phyloP scores from a whole-genome alignment of 129 eudicot species.

The Gnaphalium uliginosum region DNA sequence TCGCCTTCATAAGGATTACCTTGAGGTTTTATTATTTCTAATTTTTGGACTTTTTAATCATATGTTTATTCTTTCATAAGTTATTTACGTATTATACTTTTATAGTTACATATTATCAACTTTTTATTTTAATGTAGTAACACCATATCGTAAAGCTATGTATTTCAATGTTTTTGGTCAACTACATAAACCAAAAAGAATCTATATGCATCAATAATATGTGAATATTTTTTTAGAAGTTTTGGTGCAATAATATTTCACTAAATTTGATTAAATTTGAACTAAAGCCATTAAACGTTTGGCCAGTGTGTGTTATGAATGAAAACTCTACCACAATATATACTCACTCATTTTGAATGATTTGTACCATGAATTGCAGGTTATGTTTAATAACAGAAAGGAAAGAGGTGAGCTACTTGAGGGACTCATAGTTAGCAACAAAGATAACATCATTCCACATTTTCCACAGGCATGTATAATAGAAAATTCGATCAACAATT shows the following conservation, averaged over 20 bases:
- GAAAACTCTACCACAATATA: background rate
- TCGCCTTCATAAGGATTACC: constrained; percentile 70
- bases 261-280: background rate
- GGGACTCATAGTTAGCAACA: constrained; percentile 73
- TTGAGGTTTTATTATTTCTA: constrained; percentile 53
- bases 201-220: too few species aligned
- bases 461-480: constrained; percentile 56
- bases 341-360: constrained; percentile 1
- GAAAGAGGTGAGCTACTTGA: constrained; percentile 86
- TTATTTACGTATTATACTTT: background rate
- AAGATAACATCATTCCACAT: constrained; percentile 49
- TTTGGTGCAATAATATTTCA: too few species aligned
- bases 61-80: background rate
- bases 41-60: background rate
- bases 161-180: background rate
- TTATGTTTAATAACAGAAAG: constrained; percentile 83
- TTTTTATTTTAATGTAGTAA: too few species aligned
- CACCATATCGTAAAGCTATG: background rate
- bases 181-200: too few species aligned
- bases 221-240: too few species aligned
- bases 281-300: background rate
- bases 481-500: background rate
- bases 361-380: constrained; percentile 36
- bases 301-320: background rate
- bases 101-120: background rate